phyloP scores from a whole-genome alignment of 176 grass and related monocot genomes.

The Hsuehochloa calcarea region DNA sequence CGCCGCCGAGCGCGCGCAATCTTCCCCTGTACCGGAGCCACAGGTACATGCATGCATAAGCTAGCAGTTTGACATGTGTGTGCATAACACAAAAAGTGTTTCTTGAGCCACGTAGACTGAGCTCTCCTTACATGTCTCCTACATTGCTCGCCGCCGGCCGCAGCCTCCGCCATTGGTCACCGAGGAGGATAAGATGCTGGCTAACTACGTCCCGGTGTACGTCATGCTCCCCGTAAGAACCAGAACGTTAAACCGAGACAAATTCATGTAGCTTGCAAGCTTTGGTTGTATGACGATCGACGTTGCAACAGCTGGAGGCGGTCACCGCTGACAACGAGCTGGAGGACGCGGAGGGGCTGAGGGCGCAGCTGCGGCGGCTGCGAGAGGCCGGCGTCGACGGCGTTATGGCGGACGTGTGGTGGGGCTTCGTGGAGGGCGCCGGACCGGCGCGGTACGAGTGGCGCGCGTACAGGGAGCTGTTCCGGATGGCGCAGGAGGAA shows the following conservation, averaged over 20 bases:
- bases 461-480: constrained; percentile 65
- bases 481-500: constrained; percentile 44
- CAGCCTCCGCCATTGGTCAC: constrained; percentile 34
- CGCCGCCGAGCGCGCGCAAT: neutral
- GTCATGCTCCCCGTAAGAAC: constrained; percentile 76
- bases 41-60: neutral
- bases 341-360: constrained; percentile 42
- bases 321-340: constrained; percentile 46
- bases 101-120: neutral
- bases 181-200: constrained; percentile 50
- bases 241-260: neutral
- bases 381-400: constrained; percentile 47
- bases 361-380: constrained; percentile 50
- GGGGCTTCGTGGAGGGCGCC: constrained; percentile 62
- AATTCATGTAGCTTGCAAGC: neutral
- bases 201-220: constrained; percentile 77
- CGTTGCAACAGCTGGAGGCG: constrained; percentile 48
- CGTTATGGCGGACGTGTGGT: constrained; percentile 83
- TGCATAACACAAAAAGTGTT: neutral
- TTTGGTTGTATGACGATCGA: neutral
- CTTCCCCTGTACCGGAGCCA: constrained; percentile 8
- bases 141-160: neutral
- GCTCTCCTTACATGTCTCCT: neutral
- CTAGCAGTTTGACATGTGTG: too few species aligned
- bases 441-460: constrained; percentile 56